phyloP scores from a whole-genome alignment of 163 green algal species.

The Chloromonas sp. region DNA sequence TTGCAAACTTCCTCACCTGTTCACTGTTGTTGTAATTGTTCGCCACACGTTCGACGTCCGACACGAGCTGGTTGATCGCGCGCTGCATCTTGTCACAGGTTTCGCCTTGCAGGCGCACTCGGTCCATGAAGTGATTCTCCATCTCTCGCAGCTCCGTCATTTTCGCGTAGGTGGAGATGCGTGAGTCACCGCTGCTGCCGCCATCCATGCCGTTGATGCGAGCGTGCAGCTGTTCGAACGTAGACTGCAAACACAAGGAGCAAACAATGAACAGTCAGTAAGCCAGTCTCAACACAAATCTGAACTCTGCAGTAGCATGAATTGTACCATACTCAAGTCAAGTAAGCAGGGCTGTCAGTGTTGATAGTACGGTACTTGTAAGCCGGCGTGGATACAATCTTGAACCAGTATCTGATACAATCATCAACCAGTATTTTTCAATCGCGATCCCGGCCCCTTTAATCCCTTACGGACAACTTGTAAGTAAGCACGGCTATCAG shows the following conservation, averaged over 20 bases:
- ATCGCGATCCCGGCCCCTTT: too few relatives aligned
- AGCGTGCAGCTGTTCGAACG: constrained; percentile 12
- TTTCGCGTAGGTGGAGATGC: background rate
- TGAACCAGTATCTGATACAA: too few relatives aligned
- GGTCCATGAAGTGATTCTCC: constrained; percentile 16
- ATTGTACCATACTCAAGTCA: too few relatives aligned
- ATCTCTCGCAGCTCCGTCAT: constrained; percentile 11
- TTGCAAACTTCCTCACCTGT: background rate
- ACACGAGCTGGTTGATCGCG: constrained; percentile 8
- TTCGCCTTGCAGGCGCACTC: constrained; percentile 1
- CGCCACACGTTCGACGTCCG: constrained; percentile 2
- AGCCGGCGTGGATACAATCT: too few relatives aligned
- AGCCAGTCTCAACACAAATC: too few relatives aligned
- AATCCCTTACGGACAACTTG: too few relatives aligned
- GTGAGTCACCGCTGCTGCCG: background rate
- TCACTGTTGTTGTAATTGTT: background rate
- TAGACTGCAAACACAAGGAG: background rate
- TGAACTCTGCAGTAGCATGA: too few relatives aligned
- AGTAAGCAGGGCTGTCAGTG: too few relatives aligned
- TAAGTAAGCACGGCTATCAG: too few relatives aligned
- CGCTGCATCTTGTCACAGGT: constrained; percentile 8
- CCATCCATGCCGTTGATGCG: constrained; percentile 1
- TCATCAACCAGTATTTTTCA: too few relatives aligned
- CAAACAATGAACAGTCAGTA: background rate
- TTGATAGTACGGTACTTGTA: too few relatives aligned